phyloP scores from a whole-genome alignment of 2,329 filamentous ascomycete species.

The Arthrobotrys pseudoclavata region DNA sequence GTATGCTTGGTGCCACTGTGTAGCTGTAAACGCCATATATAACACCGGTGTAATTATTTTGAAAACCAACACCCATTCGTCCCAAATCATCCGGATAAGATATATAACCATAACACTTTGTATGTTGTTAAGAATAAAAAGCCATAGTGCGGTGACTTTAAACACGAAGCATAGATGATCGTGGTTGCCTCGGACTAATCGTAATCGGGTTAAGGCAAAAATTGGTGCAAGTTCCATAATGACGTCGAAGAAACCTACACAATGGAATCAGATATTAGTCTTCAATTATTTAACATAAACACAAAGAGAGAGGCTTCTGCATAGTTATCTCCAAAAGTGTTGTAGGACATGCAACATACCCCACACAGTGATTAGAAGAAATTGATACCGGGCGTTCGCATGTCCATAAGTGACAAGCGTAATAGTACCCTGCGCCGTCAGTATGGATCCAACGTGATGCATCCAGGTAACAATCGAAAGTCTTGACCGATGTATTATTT shows the following conservation, averaged over 20 bases:
- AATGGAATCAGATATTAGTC: not conserved
- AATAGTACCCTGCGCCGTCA: not conserved
- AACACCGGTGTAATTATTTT: not conserved
- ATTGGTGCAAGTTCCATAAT: constrained; percentile 6
- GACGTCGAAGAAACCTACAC: constrained; percentile 3
- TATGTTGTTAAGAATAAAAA: constrained; percentile 11
- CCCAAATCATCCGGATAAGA: constrained; percentile 2
- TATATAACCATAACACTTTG: not conserved
- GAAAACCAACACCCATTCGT: constrained; percentile 7
- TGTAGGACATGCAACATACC: not conserved
- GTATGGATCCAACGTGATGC: constrained; percentile 7
- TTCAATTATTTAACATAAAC: too few relatives aligned
- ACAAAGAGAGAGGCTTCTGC: too few relatives aligned
- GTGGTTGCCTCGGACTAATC: not conserved
- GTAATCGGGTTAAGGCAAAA: constrained; percentile 5
- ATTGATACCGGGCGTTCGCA: constrained; percentile 4
- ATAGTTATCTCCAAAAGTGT: not conserved
- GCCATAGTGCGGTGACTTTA: not conserved
- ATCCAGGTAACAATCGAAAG: constrained; percentile 16
- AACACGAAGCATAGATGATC: not conserved
- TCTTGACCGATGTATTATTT: constrained; percentile 9
- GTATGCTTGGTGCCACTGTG: constrained; percentile 22
- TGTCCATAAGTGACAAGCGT: constrained; percentile 8
- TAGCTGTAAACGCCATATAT: not conserved
- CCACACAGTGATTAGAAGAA: not conserved